Percentiles rank a stretch among this genome's conserved stretches.
These are phyloP conservation scores for Podochytrium sp. DNA, from an alignment of 192 early-diverging fungal genomes.

Conservation along the genomic window DNA sequence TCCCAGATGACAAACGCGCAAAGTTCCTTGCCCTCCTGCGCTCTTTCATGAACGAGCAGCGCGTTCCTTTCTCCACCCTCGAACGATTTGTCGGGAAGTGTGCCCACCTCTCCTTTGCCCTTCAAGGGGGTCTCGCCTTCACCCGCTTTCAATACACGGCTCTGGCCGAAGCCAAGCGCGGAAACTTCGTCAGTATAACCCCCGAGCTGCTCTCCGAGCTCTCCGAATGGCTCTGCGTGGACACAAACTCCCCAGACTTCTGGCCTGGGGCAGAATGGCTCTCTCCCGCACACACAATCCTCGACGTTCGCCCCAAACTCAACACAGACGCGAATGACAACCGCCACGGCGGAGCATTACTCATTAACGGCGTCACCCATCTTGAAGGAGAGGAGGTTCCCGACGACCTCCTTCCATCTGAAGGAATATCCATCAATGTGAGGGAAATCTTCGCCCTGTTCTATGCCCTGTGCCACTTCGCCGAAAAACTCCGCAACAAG, in stretches of 20 bases:
- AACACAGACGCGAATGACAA: neutral
- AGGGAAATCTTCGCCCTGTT: neutral
- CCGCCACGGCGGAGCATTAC: neutral
- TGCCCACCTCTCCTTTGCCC: neutral
- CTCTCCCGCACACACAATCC: neutral
- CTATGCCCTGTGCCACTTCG: neutral
- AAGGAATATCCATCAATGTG: conserved; percentile 1
- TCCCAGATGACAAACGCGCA: neutral
- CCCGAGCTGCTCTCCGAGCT: neutral
- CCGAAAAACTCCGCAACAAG: neutral
- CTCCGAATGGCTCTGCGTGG: neutral
- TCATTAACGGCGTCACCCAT: neutral
- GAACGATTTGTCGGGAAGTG: neutral
- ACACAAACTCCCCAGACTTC: neutral
- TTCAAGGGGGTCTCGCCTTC: conserved; percentile 2
- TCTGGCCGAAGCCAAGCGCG: neutral
- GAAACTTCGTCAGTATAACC: neutral
- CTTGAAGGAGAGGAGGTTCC: neutral
- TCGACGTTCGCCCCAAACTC: neutral
- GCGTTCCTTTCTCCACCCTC: neutral
- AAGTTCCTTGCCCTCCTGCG: neutral
- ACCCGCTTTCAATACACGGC: neutral
- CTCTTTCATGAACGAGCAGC: neutral
- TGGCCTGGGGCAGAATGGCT: conserved; percentile 7
- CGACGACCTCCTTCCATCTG: neutral